Percentiles rank a stretch among this genome's conserved stretches.
These are phyloP conservation scores for Pichia kluyveri DNA, from an alignment of 805 yeast species.

Conservation along the genomic window DNA sequence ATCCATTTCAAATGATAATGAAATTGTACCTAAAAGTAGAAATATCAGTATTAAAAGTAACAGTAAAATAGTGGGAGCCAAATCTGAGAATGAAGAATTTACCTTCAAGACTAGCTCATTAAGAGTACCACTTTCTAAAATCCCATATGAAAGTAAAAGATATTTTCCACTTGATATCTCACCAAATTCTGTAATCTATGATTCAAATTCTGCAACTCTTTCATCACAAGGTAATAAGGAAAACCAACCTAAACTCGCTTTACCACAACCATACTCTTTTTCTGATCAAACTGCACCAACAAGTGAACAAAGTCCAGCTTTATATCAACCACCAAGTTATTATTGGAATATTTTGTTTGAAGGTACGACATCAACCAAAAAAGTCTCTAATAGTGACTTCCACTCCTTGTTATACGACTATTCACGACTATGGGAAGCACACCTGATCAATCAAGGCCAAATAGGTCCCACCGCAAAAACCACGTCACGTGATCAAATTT, in stretches of 20 bases:
- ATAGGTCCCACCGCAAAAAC: neutral
- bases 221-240: neutral
- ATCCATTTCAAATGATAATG: neutral
- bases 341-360: neutral
- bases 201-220: too few species aligned
- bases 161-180: neutral
- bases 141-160: neutral
- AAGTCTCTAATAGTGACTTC: neutral
- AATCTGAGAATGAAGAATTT: neutral
- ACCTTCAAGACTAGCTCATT: neutral
- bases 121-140: neutral
- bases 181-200: neutral
- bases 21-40: neutral
- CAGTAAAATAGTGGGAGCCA: neutral
- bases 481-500: neutral
- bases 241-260: neutral
- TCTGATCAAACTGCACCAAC: neutral
- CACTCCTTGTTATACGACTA: neutral
- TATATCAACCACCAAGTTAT: neutral
- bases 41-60: neutral
- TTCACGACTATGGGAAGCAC: neutral
- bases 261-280: neutral
- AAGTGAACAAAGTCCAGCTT: neutral
- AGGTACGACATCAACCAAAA: neutral
- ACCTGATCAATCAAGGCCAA: neutral